phyloP scores from a whole-genome alignment of 352 stramenopile genomes.

The Achlya hypogyna region DNA sequence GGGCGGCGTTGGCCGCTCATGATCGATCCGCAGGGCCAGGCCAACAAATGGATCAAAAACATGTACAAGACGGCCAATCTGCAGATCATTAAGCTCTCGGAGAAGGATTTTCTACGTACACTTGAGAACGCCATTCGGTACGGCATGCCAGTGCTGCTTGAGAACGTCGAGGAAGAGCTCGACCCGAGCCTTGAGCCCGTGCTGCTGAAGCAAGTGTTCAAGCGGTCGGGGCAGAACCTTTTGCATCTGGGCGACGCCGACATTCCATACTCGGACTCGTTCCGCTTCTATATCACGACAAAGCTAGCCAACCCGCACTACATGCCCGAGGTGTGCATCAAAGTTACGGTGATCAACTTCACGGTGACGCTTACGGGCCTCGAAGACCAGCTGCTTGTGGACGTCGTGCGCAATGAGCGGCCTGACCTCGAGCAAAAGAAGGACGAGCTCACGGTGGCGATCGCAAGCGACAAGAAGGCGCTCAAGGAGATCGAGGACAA shows the following conservation, averaged over 20 bases:
- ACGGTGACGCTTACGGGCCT: slow-evolving; percentile 88
- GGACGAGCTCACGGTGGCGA: slow-evolving; percentile 88
- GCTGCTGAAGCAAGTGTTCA: slow-evolving; percentile 90
- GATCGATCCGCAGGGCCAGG: slow-evolving; percentile 91
- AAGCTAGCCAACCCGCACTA: slow-evolving; percentile 93
- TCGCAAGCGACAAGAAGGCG: slow-evolving; percentile 87
- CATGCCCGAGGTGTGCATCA: slow-evolving; percentile 92
- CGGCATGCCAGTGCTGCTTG: slow-evolving; percentile 83
- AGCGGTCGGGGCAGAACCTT: slow-evolving; percentile 81
- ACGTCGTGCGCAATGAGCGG: slow-evolving; percentile 87
- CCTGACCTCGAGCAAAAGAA: slow-evolving; percentile 89
- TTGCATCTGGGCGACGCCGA: slow-evolving; percentile 88
- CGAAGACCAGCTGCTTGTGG: slow-evolving; percentile 89
- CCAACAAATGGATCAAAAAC: slow-evolving; percentile 92
- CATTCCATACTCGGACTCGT: slow-evolving; percentile 88
- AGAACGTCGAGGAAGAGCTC: slow-evolving; percentile 91
- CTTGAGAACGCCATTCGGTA: slow-evolving; percentile 90
- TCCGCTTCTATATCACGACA: slow-evolving; percentile 91
- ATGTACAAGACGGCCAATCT: slow-evolving; percentile 80
- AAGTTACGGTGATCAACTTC: slow-evolving; percentile 93
- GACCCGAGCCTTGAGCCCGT: slow-evolving; percentile 90
- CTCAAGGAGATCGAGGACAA: slow-evolving; percentile 94
- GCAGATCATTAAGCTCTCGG: slow-evolving; percentile 89
- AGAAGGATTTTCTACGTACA: slow-evolving; percentile 88
- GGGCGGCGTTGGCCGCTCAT: slow-evolving; percentile 88